Base-by-base conservation (phyloP, 768 basidiomycete genomes). In the Flagelloscypha sp. region DNA sequence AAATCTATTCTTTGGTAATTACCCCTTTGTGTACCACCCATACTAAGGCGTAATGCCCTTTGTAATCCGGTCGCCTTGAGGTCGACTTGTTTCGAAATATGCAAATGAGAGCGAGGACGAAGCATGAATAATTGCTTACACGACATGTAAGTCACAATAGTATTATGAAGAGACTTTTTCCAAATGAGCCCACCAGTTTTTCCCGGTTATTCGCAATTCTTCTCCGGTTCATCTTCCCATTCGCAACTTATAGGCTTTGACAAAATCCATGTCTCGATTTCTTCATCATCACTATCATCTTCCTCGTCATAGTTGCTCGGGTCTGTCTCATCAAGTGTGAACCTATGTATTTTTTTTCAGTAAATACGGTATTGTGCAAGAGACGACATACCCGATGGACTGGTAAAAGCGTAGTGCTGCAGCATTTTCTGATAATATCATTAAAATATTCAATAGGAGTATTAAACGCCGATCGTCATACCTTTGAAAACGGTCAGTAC, bases 401-500 rank as follows among this genome's bases (percentile, higher is more conserved):
- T 50, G 44, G 52, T 87, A 86, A 44, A 85, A 81, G 12, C 45
- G 38, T 18, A 58, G 36, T 0, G 74, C 76, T 4, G 44, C 40
- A 5, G 40, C 27, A 44, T 79, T 79, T 1, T 48, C 76, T 79
- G n/a, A 42, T 20, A 18, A 22, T 9, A 16, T 23, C 8, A 30
- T 29, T 22, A 44, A 37, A 34, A 10, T 41, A 40, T 8, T 24
- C 27, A 9, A 18, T 17, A 12, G n/a, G 13, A 6, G 15, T 11
- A 30, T 7, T 16, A 35, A 43, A n/a, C 13, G 35, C 27, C 11
- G 21, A 15, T 7, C 9, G 4, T 39, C 56, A n/a, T 22, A 85
- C 86, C 65, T 68, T 76, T 79, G 45, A 89, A 68, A 1, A 76
- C 82, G 0, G 87, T 90, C 11, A 90, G 67, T 65, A 80, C 72